These are phyloP conservation scores for Debaryomyces sp. DNA, from an alignment of 1,139 yeast species.

Conservation along the genomic window DNA sequence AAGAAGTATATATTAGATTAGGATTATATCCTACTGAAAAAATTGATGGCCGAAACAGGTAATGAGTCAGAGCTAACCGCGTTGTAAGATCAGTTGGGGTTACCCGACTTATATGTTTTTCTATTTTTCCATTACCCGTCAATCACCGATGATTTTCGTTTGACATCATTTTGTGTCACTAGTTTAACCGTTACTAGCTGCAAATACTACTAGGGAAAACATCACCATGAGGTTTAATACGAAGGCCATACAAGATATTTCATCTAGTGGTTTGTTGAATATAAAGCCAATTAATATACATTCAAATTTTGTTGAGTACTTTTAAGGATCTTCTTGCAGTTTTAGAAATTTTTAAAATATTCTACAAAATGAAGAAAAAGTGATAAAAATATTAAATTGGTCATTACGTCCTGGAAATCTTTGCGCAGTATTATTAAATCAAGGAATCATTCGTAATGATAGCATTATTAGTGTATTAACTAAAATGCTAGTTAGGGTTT, in stretches of 20 bases:
- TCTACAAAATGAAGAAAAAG: too few relatives aligned
- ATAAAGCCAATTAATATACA: too few relatives aligned
- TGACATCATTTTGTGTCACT: not conserved
- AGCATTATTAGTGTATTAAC: too few relatives aligned
- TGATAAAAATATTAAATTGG: too few relatives aligned
- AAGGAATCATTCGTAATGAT: too few relatives aligned
- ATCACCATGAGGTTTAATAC: not conserved
- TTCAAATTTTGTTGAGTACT: too few relatives aligned
- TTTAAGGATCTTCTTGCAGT: too few relatives aligned
- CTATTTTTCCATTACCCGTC: not conserved
- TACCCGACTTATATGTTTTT: conserved; percentile 18
- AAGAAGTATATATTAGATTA: not conserved
- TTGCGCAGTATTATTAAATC: too few relatives aligned
- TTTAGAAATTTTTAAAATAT: too few relatives aligned
- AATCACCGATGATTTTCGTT: not conserved
- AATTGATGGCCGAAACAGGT: conserved; percentile 30
- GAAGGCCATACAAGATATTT: not conserved
- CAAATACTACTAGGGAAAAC: not conserved
- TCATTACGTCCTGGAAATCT: too few relatives aligned
- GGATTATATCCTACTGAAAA: conserved; percentile 5
- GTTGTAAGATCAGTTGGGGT: conserved; percentile 36
- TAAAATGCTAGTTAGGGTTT: too few relatives aligned
- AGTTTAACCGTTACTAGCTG: not conserved
- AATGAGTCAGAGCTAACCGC: conserved; percentile 42
- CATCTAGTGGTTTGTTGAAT: too few relatives aligned